Conservation (phyloP, 2,329 filamentous ascomycete genomes). For the Colletotrichum sp. region DNA sequence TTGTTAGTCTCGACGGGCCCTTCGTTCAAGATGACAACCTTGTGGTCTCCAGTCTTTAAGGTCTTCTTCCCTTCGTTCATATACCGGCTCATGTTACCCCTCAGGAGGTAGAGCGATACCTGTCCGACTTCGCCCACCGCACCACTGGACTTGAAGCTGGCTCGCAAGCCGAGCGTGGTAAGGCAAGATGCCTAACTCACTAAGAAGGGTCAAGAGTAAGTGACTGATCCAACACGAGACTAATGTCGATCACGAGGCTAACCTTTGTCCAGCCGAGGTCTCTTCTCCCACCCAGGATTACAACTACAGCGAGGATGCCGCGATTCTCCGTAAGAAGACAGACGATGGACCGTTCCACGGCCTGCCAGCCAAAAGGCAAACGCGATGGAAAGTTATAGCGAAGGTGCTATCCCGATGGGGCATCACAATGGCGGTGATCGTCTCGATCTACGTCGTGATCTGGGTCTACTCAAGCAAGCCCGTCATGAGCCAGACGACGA, state of each 20-base stretch:
- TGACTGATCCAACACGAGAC: neutral
- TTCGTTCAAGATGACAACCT: neutral
- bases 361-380: neutral
- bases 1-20: neutral
- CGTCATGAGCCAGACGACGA: constrained; percentile 36
- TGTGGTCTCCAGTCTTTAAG: neutral
- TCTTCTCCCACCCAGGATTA: neutral
- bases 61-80: neutral
- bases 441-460: constrained; percentile 32
- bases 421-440: constrained; percentile 31
- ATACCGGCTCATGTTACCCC: neutral
- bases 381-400: neutral
- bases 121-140: neutral
- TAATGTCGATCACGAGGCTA: neutral
- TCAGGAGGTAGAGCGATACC: neutral
- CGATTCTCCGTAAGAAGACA: neutral
- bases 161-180: neutral
- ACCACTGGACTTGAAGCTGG: neutral
- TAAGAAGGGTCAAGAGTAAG: neutral
- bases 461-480: constrained; percentile 28
- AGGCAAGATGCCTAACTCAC: neutral
- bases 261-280: neutral
- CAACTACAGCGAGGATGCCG: neutral
- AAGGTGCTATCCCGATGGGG: constrained; percentile 26
- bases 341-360: constrained; percentile 9